Evolutionary conservation across 2,329 filamentous ascomycete genomes (phyloP), one percentile per base, ranked within the genome.

Genomic region (Laburnicola sp.): DNA sequence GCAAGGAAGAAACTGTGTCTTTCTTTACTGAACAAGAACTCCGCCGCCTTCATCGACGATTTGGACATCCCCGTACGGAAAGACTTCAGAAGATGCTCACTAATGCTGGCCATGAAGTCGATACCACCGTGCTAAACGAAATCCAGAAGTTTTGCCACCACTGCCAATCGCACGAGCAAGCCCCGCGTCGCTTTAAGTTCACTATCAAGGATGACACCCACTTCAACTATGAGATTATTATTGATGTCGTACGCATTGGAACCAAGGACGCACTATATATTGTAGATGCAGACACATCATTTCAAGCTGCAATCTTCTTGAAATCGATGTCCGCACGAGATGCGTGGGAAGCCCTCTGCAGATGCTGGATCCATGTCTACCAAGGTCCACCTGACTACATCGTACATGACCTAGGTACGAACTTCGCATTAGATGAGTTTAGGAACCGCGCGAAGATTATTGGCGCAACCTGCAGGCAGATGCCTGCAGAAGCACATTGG

Each of bases 1-100:
- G 36, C 23, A 39, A 21, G 23, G 35, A 27, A 48, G 45, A 48
- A 21, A 23, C 21, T 9, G 26, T 22, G 4, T 30, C 6, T 2
- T 48, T 48, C 35, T 48, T 48, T 48, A 40, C n/a, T 16, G 21
- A 48, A 40, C 6, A 10, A 39, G 27, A 48, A n/a, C 26, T 48
- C 5, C 32, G 32, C 10, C 32, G 32, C 6, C 10, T 36, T 6
- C 21, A 36, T 36, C 2, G 16, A 10, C 11, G 11, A 6, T 23
- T 40, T 23, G 11, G 25, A 16, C 16, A 16, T 16, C 16, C 16
- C 16, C 16, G 16, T 16, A 16, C 16, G 16, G 16, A 16, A 16
- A 16, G 16, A 16, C 16, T 16, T 16, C 16, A 16, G 16, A 16
- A 16, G 16, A 16, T 16, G 16, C 16, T 16, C 16, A 16, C 16